These are phyloP conservation scores for Teunomyces stri DNA, from an alignment of 805 yeast species.

Conservation along the genomic window DNA sequence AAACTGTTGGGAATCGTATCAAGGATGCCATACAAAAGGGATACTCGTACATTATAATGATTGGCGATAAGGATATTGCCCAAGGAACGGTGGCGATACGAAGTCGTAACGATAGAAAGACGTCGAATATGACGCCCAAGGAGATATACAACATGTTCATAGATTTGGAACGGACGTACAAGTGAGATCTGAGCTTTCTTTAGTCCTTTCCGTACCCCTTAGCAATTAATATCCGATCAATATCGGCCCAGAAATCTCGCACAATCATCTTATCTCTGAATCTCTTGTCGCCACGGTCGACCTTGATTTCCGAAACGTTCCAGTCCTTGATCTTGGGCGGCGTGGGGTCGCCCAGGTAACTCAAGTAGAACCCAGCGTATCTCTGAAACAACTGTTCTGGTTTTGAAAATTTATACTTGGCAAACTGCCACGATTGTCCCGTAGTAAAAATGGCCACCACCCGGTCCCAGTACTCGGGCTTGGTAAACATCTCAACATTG, in stretches of 20 bases:
- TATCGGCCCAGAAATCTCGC: conserved; percentile 77
- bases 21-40: conserved; percentile 75
- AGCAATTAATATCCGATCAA: conserved; percentile 69
- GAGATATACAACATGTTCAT: conserved; percentile 55
- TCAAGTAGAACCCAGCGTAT: conserved; percentile 77
- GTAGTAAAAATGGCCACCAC: conserved; percentile 95
- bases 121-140: conserved; percentile 43
- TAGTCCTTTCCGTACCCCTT: conserved; percentile 50
- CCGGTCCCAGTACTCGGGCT: conserved; percentile 97
- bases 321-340: conserved; percentile 78
- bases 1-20: conserved; percentile 76
- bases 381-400: conserved; percentile 80
- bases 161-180: conserved; percentile 52
- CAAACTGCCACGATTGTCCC: conserved; percentile 97
- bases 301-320: conserved; percentile 78
- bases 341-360: conserved; percentile 73
- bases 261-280: conserved; percentile 87
- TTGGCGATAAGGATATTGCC: conserved; percentile 82
- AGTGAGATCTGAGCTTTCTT: conserved; percentile 10
- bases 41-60: conserved; percentile 74
- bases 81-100: conserved; percentile 62
- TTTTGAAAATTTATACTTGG: conserved; percentile 76
- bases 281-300: conserved; percentile 75
- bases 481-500: conserved; percentile 75
- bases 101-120: conserved; percentile 47